Evolutionary conservation across 2,329 filamentous ascomycete species (phyloP).

Genomic region (Xylaria sp.): DNA sequence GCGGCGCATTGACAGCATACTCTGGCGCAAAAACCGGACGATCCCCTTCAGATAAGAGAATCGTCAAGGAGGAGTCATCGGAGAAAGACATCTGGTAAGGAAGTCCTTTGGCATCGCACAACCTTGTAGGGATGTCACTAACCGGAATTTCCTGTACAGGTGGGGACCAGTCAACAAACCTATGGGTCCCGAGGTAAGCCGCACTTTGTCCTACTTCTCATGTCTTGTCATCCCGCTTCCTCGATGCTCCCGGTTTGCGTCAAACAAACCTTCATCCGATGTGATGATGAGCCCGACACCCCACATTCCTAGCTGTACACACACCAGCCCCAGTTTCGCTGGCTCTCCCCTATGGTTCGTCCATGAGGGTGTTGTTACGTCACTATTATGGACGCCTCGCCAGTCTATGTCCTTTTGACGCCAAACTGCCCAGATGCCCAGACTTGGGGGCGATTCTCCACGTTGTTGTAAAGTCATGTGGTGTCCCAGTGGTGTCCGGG

Average conservation of each 20-base stretch:
- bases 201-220: conserved; percentile 8
- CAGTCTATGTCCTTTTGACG: conserved; percentile 4
- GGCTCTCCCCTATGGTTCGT: not conserved
- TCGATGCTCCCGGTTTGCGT: not conserved
- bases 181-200: conserved; percentile 91
- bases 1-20: conserved; percentile 93
- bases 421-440: conserved; percentile 11
- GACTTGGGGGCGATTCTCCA: conserved; percentile 3
- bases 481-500: conserved; percentile 4
- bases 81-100: conserved; percentile 84
- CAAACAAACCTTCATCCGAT: not conserved
- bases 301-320: too few species aligned
- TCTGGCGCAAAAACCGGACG: conserved; percentile 97
- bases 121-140: conserved; percentile 25
- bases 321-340: not conserved
- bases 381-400: conserved; percentile 1
- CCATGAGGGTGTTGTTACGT: conserved; percentile 17
- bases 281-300: too few species aligned
- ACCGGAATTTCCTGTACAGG: conserved; percentile 41
- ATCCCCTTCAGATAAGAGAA: conserved; percentile 95
- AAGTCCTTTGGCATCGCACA: conserved; percentile 8
- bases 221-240: conserved; percentile 17
- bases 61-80: conserved; percentile 88
- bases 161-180: conserved; percentile 99
- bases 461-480: conserved; percentile 15